phyloP scores from a whole-genome alignment of 345 rosid species.

The Eucalyptus erythrocorys region DNA sequence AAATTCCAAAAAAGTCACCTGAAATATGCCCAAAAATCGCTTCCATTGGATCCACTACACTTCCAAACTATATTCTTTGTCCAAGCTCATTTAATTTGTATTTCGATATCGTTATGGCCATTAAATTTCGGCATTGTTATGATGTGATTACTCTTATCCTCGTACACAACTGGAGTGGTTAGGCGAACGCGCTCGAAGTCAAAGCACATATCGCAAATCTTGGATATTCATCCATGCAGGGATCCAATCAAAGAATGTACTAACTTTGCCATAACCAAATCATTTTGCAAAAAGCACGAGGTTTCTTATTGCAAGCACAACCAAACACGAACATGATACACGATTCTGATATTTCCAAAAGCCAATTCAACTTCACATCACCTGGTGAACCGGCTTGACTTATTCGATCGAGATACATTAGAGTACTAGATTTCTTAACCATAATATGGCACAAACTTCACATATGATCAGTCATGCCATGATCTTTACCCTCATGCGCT shows the following conservation, averaged over 20 bases:
- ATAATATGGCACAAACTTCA: background rate
- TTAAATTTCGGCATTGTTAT: background rate
- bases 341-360: background rate
- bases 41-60: background rate
- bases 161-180: no score
- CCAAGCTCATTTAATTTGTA: background rate
- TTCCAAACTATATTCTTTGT: background rate
- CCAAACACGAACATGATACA: background rate
- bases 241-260: background rate
- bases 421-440: background rate
- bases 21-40: background rate
- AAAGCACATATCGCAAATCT: background rate
- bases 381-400: background rate
- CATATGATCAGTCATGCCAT: background rate
- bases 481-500: background rate
- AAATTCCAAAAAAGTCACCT: background rate
- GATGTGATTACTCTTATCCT: no score
- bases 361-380: background rate
- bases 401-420: background rate
- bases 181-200: background rate
- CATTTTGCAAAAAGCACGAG: background rate
- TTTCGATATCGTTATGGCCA: background rate
- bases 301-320: background rate
- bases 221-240: background rate
- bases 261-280: background rate